Evolutionary conservation across 78 protist species (phyloP).

Genomic region (Cavenderia fasciculata): DNA sequence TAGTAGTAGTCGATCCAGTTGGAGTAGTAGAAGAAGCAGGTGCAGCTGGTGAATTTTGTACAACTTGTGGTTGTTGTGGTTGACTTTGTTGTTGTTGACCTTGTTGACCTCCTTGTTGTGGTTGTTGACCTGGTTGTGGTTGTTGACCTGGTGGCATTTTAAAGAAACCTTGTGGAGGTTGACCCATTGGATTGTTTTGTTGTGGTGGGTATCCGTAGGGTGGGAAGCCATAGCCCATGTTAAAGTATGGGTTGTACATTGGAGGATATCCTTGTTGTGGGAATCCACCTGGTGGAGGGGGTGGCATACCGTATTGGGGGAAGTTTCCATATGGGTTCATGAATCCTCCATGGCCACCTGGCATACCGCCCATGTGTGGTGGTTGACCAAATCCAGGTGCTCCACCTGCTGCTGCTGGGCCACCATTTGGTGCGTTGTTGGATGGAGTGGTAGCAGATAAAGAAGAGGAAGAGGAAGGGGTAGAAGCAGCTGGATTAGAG

Average conservation of each 20-base stretch:
- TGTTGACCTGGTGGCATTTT: conserved; percentile 12
- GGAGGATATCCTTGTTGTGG: conserved; percentile 23
- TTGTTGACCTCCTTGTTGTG: neutral
- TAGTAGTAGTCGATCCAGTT: neutral
- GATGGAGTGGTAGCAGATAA: neutral
- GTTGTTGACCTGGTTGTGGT: conserved; percentile 35
- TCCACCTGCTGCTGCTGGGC: neutral
- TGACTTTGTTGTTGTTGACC: neutral
- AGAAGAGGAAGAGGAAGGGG: neutral
- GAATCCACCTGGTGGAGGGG: conserved; percentile 8
- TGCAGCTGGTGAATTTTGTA: neutral
- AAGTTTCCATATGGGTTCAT: neutral
- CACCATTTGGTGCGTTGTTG: neutral
- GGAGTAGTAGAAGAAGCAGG: neutral
- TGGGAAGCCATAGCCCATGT: conserved; percentile 37
- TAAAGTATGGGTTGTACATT: conserved; percentile 62
- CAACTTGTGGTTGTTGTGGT: neutral
- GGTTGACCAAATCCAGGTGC: neutral
- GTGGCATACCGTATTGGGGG: neutral
- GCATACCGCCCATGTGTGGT: conserved; percentile 17
- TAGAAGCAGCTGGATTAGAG: neutral
- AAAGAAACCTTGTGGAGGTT: conserved; percentile 9
- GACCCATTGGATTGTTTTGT: neutral
- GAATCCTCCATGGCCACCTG: neutral
- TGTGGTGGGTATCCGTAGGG: neutral